Base-by-base conservation (phyloP, 768 basidiomycete genomes). In the Thelephora aurantiotincta region DNA sequence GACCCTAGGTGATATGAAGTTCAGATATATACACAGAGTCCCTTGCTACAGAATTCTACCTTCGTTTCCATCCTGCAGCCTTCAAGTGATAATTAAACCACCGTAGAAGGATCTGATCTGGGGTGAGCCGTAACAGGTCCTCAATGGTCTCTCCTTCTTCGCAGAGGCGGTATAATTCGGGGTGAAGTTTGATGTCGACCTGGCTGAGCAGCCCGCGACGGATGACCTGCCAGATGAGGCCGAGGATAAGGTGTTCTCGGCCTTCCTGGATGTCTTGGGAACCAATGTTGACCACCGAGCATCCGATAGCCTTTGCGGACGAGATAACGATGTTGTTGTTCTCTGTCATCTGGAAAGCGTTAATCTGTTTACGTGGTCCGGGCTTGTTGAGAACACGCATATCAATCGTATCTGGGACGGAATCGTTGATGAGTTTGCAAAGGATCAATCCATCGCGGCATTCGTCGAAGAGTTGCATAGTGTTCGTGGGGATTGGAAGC, bases 61-160 rank as follows among this genome's bases (percentile, higher is more conserved):
- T 77, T 60, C 88, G 71, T 47, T 84, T 74, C 85, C 90, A 94
- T 1, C 84, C 85, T 20, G 94, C 96, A 7, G 88, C 86, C 61
- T 96, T 98, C 53, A 99, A 70, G 64, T 99, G 96, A 62, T 84
- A 99, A 64, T 99, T 98, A 69, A 99, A 98, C 96, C 96, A 99
- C 38, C 96, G 71, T n/a, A 99, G 64, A 18, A 99, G 68, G 54
- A 99, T 94, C 65, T 98, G 96, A 63, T 99, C 96, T 3, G 93
- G 93, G 2, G 94, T 96, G 57, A 99, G 65, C 48, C 86, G 73
- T 51, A 99, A 71, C 48, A 99, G 77, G 64, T 98, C 93, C 26
- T 99, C 94, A 53, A 99, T 76, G 0, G 93, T 98, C 73, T 99
- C 96, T 20, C 79, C 96, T 48, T 98, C 96, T 55, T 98, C 93